phyloP scores from a whole-genome alignment of 352 stramenopile genomes.

The Phytophthora melonis region DNA sequence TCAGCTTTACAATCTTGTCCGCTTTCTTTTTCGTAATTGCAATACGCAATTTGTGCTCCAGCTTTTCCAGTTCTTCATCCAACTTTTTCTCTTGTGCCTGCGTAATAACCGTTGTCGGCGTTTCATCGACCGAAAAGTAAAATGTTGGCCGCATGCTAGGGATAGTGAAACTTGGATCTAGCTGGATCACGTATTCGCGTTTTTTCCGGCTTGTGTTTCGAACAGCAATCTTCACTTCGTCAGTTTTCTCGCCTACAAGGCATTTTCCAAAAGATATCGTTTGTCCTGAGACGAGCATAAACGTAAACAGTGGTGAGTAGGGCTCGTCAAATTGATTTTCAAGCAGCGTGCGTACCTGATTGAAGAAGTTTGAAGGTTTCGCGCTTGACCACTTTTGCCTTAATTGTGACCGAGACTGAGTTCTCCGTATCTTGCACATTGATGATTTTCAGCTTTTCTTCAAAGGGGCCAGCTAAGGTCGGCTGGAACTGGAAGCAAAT shows the following conservation, averaged over 20 bases:
- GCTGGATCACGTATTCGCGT: conserved; percentile 89
- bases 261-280: conserved; percentile 87
- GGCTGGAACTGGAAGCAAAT: conserved; percentile 92
- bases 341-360: conserved; percentile 58
- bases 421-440: conserved; percentile 92
- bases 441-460: conserved; percentile 91
- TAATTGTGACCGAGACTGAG: conserved; percentile 89
- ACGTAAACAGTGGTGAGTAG: neutral
- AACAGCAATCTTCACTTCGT: conserved; percentile 86
- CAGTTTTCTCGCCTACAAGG: conserved; percentile 84
- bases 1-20: conserved; percentile 89
- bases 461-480: conserved; percentile 85
- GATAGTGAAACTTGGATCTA: conserved; percentile 78
- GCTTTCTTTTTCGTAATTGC: conserved; percentile 91
- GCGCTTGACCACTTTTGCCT: conserved; percentile 89
- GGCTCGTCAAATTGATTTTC: neutral
- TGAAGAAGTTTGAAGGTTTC: conserved; percentile 92
- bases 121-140: conserved; percentile 86
- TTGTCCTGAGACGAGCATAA: conserved; percentile 58
- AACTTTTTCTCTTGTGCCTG: conserved; percentile 92
- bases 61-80: conserved; percentile 90
- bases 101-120: conserved; percentile 84
- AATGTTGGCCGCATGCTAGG: conserved; percentile 78
- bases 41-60: conserved; percentile 92
- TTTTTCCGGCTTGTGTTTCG: conserved; percentile 91